Evolutionary conservation across 495 filamentous ascomycete species (phyloP).

Genomic region (Talaromyces wortmannii): DNA sequence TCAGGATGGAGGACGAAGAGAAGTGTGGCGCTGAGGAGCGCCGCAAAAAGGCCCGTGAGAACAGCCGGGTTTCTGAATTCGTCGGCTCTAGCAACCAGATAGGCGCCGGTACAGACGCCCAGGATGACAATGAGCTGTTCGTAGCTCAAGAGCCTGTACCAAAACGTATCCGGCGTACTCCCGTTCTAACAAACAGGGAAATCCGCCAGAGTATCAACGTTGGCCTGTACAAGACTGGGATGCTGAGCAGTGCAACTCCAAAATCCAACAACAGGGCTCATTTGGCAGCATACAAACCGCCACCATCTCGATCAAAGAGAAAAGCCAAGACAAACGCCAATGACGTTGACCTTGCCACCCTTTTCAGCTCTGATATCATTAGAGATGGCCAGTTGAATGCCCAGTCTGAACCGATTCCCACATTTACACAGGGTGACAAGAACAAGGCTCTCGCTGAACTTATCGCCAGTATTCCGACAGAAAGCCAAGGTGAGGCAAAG

Average conservation of each 20-base stretch:
- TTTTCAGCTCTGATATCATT: slow-evolving; percentile 7
- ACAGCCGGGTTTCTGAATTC: no score
- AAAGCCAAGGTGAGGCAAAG: slow-evolving; percentile 5
- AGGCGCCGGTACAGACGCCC: no score
- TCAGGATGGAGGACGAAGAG: no score
- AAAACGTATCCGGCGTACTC: not conserved
- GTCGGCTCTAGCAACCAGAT: no score
- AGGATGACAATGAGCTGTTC: slow-evolving; percentile 3
- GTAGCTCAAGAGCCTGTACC: not conserved
- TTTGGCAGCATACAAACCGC: no score
- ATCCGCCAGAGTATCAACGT: not conserved
- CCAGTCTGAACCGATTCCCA: slow-evolving; percentile 1
- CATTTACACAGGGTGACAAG: slow-evolving; percentile 7
- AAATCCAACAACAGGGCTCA: no score
- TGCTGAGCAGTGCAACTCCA: not conserved
- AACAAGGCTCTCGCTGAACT: slow-evolving; percentile 13
- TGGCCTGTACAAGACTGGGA: not conserved
- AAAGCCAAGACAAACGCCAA: slow-evolving; percentile 1
- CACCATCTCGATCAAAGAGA: not conserved
- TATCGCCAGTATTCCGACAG: slow-evolving; percentile 12
- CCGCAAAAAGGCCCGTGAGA: no score
- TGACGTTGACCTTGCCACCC: not conserved
- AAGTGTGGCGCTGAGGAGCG: no score
- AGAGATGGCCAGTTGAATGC: slow-evolving; percentile 13
- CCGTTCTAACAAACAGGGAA: not conserved